Conservation (phyloP, 2,329 filamentous ascomycete species). For the Fusarium nematophilum region DNA sequence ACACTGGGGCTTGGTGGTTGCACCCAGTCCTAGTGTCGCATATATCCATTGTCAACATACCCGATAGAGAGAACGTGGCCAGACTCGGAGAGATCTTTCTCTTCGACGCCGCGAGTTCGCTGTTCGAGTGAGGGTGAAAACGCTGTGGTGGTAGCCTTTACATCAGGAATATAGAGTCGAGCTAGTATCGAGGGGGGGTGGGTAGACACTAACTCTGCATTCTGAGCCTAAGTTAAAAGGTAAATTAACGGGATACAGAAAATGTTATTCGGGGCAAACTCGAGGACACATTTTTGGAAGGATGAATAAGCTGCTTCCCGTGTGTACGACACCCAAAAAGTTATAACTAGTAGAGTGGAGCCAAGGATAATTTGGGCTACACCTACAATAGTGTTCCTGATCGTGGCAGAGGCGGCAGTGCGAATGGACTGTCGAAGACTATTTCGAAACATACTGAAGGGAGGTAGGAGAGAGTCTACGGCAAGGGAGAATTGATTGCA, state of each 20-base stretch:
- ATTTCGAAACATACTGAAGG: conserved; percentile 92
- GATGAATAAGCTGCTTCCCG: too few relatives aligned
- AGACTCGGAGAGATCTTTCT: conserved; percentile 98
- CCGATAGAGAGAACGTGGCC: conserved; percentile 98
- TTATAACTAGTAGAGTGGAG: too few relatives aligned
- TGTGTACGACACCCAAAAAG: conserved; percentile 64
- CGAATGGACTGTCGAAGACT: conserved; percentile 97
- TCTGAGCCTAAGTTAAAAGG: conserved; percentile 79
- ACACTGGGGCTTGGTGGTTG: too few relatives aligned
- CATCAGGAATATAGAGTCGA: conserved; percentile 91
- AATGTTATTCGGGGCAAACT: too few relatives aligned
- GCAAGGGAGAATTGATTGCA: conserved; percentile 72
- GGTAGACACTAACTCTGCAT: conserved; percentile 82
- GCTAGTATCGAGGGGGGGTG: too few relatives aligned
- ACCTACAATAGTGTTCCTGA: conserved; percentile 95
- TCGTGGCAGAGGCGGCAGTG: conserved; percentile 91
- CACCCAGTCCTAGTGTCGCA: too few relatives aligned
- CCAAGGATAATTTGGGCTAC: too few relatives aligned
- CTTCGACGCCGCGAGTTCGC: conserved; percentile 97
- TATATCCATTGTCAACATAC: conserved; percentile 81
- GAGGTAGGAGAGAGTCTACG: conserved; percentile 64
- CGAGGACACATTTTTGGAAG: too few relatives aligned
- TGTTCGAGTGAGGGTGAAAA: conserved; percentile 99
- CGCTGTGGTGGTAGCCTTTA: conserved; percentile 96
- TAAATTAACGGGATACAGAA: too few relatives aligned